Percentiles rank a stretch among this genome's conserved stretches.
These are phyloP conservation scores for Monilinia polystroma DNA, from an alignment of 2,329 filamentous ascomycete species.

Conservation along the genomic window DNA sequence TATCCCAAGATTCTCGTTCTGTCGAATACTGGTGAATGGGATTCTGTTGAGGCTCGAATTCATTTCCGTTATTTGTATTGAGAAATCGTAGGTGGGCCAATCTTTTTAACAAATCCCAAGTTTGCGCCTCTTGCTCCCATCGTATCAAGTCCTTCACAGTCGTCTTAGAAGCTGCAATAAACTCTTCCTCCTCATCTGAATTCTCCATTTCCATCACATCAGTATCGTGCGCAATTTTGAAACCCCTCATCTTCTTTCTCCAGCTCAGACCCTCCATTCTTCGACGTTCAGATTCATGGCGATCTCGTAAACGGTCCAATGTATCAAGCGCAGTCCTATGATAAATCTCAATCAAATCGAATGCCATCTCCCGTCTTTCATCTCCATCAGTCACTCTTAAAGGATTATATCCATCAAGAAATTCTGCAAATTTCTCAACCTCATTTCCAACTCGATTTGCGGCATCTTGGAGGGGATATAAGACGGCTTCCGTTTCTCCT, in stretches of 20 bases:
- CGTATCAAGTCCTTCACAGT: slow-evolving; percentile 54
- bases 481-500: slow-evolving; percentile 47
- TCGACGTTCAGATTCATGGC: slow-evolving; percentile 38
- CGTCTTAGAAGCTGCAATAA: slow-evolving; percentile 32
- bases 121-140: slow-evolving; percentile 81
- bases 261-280: slow-evolving; percentile 34
- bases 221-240: slow-evolving; percentile 35
- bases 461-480: slow-evolving; percentile 61
- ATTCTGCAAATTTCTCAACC: slow-evolving; percentile 82
- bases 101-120: slow-evolving; percentile 77
- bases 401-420: slow-evolving; percentile 72
- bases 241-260: slow-evolving; percentile 43
- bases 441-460: slow-evolving; percentile 72
- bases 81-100: slow-evolving; percentile 64
- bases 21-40: slow-evolving; percentile 54
- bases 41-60: slow-evolving; percentile 26
- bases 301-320: slow-evolving; percentile 46
- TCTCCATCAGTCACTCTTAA: slow-evolving; percentile 47
- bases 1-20: slow-evolving; percentile 64
- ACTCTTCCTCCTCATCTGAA: slow-evolving; percentile 50
- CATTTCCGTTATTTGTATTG: slow-evolving; percentile 38
- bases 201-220: slow-evolving; percentile 49
- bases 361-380: slow-evolving; percentile 63
- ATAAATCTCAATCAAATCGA: slow-evolving; percentile 67
- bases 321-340: slow-evolving; percentile 54